Conservation (phyloP, 2,329 filamentous ascomycete genomes). For the Botrytis aclada region DNA sequence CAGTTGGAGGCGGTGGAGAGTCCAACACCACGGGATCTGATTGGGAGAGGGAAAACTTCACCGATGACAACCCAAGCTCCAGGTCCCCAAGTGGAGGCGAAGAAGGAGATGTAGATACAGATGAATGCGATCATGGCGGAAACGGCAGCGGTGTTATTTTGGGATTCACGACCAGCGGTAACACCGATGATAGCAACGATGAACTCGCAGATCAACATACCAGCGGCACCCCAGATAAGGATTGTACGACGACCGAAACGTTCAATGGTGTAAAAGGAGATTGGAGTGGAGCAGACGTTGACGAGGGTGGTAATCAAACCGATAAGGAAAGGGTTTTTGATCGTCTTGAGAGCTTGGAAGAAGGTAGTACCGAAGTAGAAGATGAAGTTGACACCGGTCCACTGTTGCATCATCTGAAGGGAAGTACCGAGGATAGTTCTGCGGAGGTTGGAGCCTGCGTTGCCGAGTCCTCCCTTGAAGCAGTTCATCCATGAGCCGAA, state of each 20-base stretch:
- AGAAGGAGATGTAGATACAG: constrained; percentile 88
- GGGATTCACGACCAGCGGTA: constrained; percentile 53
- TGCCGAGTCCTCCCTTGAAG: constrained; percentile 61
- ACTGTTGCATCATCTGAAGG: constrained; percentile 78
- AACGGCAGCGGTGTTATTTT: constrained; percentile 55
- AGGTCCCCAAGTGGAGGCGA: constrained; percentile 85
- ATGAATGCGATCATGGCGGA: constrained; percentile 79
- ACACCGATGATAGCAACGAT: constrained; percentile 76
- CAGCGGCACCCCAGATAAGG: constrained; percentile 72
- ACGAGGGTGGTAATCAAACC: constrained; percentile 82
- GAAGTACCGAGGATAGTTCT: constrained; percentile 69
- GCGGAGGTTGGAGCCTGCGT: constrained; percentile 65
- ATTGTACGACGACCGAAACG: constrained; percentile 75
- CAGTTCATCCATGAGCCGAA: constrained; percentile 66
- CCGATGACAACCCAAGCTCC: constrained; percentile 76
- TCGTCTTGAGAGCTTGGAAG: constrained; percentile 74
- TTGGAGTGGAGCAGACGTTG: constrained; percentile 79
- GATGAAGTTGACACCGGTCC: constrained; percentile 83
- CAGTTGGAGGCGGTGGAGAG: constrained; percentile 88
- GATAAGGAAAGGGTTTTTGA: constrained; percentile 76
- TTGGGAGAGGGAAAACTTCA: constrained; percentile 86
- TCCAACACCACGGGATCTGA: constrained; percentile 82
- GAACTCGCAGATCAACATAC: constrained; percentile 85
- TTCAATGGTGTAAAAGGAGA: constrained; percentile 87
- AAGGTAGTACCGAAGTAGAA: constrained; percentile 86